Evolutionary conservation across 179 eudicot species (phyloP).

Genomic region (Beta lomatogona): DNA sequence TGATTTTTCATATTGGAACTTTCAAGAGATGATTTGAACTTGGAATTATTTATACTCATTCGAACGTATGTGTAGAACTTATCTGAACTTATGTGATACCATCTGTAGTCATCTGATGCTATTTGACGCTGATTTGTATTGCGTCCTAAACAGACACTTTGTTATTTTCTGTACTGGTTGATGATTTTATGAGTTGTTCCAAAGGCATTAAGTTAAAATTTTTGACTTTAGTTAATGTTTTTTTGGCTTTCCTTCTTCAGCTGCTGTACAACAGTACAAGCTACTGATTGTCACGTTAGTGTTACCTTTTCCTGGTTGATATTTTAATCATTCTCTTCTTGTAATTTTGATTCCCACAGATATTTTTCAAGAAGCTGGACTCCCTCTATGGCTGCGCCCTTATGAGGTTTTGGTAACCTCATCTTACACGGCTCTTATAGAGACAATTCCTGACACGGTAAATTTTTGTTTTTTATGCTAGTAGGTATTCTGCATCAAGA

Average conservation of each 20-base stretch:
- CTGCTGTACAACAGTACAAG: neutral
- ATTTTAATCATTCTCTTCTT: neutral
- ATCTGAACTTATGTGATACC: too few relatives aligned
- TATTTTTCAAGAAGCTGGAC: constrained; percentile 99
- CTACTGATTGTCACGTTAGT: neutral
- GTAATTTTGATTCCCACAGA: constrained; percentile 43
- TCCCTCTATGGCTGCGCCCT: constrained; percentile 97
- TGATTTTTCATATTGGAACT: too few relatives aligned
- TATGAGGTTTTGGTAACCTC: constrained; percentile 97
- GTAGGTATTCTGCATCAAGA: neutral
- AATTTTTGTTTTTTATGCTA: neutral
- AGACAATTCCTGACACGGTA: constrained; percentile 99
- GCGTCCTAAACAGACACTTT: neutral
- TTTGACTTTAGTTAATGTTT: neutral
- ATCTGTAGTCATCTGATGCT: too few relatives aligned
- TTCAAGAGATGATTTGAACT: too few relatives aligned
- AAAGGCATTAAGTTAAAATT: neutral
- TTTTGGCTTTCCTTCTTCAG: neutral
- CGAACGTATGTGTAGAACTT: too few relatives aligned
- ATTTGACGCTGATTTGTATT: neutral
- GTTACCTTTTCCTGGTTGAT: constrained; percentile 7
- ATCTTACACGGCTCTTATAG: constrained; percentile 95
- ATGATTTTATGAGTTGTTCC: neutral
- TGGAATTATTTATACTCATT: too few relatives aligned
- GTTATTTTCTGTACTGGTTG: neutral